phyloP scores from a whole-genome alignment of 2,329 filamentous ascomycete genomes.

The Penicillium verrucosum region DNA sequence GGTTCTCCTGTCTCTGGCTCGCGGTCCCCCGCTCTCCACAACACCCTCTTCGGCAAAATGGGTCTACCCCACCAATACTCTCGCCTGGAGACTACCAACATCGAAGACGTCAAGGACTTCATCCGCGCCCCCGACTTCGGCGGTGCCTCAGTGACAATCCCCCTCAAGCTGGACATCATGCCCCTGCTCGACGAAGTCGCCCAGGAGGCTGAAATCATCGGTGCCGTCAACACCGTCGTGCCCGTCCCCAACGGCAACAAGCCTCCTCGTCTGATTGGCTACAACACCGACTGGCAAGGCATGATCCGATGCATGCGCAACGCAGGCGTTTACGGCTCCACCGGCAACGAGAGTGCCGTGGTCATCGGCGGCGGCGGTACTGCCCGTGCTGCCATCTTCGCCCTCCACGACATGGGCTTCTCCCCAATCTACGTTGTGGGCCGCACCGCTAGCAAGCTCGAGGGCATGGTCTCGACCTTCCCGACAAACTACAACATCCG shows the following conservation, averaged over 20 bases:
- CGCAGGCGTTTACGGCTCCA: slow-evolving; percentile 56
- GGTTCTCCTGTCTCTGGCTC: slow-evolving; percentile 80
- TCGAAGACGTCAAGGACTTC: slow-evolving; percentile 58
- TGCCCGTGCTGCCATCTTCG: slow-evolving; percentile 84
- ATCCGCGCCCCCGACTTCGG: slow-evolving; percentile 75
- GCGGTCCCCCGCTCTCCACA: slow-evolving; percentile 85
- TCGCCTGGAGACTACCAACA: slow-evolving; percentile 68
- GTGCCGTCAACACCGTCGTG: slow-evolving; percentile 92
- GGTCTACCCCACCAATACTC: slow-evolving; percentile 85
- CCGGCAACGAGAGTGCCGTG: slow-evolving; percentile 57
- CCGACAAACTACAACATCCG: slow-evolving; percentile 68
- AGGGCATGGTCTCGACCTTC: slow-evolving; percentile 68
- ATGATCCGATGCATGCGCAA: slow-evolving; percentile 77
- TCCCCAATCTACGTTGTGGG: slow-evolving; percentile 83
- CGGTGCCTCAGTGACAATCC: slow-evolving; percentile 92
- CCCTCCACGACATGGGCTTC: slow-evolving; percentile 78
- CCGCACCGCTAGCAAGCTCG: slow-evolving; percentile 67
- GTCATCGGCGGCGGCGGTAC: slow-evolving; percentile 92
- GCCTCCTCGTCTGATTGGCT: slow-evolving; percentile 63
- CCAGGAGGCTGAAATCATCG: slow-evolving; percentile 74
- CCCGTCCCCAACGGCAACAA: slow-evolving; percentile 50
- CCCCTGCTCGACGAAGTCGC: slow-evolving; percentile 75
- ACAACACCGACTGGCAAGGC: slow-evolving; percentile 94
- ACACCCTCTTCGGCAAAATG: slow-evolving; percentile 69
- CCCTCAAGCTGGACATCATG: slow-evolving; percentile 87